Evolutionary conservation across 352 stramenopile species (phyloP), one percentile per base, ranked within the genome.

Genomic region (Elongisporangium prolatum): DNA sequence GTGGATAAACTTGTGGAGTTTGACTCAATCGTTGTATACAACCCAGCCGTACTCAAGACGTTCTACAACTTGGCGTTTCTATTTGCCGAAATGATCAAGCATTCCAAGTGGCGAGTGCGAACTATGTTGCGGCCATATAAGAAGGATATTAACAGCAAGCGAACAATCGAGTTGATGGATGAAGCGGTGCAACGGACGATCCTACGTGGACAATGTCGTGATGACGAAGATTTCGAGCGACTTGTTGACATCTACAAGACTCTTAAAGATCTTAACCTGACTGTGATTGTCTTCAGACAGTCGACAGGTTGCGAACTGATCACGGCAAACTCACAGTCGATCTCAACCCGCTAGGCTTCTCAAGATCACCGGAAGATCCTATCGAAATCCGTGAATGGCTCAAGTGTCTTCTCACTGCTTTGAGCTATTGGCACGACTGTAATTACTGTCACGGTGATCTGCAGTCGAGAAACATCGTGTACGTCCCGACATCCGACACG

Each of bases 401-500:
- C n/a, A 47, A 14, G 40, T 3, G n/a, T 13, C 61, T 71, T 20
- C 56, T 68, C 11, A 71, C 52, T 16, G 60, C 63, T 1, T 56
- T 71, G 50, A 68, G 50, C 16, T 60, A 60, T 59, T 70, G 67
- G 63, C 58, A 71, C 22, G 37, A 52, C 0, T 50, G 38, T 21
- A 25, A 51, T 2, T 73, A 61, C 38, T 73, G 66, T 17, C 66
- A 73, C 21, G 67, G 62, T 13, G 60, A 74, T 55, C 21, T 69
- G 25, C 37, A 40, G 2, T 68, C 54, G 57, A 1, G 18, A 34
- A 69, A 69, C 44, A 63, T 63, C 49, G 61, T 67, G 40, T 63
- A 52, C 55, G 61, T 63, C 38, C 61, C 56, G 18, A 40, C 56
- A n/a, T 10, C 47, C 21, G 50, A 48, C 11, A 22, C 44, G 10